These are phyloP conservation scores for Cordyceps sp. DNA, from an alignment of 2,329 filamentous ascomycete species.

Conservation along the genomic window DNA sequence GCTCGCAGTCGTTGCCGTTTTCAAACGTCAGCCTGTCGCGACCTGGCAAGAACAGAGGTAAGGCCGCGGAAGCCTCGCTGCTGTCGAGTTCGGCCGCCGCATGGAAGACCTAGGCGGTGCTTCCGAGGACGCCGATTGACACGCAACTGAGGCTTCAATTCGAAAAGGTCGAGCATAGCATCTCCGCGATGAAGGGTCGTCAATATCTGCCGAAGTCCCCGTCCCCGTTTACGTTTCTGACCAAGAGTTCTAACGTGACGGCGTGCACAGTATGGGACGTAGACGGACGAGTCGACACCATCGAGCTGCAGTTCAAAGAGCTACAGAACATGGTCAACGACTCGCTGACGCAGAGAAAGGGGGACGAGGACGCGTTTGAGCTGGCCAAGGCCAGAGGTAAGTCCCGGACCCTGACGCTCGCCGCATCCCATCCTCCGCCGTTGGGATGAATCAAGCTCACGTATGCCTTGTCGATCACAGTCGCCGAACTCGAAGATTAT, in stretches of 20 bases:
- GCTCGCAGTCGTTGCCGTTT: background rate
- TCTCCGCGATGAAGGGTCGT: constrained; percentile 17
- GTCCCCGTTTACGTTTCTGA: constrained; percentile 43
- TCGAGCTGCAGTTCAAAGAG: constrained; percentile 57
- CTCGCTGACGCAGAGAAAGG: constrained; percentile 49
- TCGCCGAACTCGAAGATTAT: constrained; percentile 30
- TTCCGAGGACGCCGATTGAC: constrained; percentile 16
- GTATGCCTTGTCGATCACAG: constrained; percentile 15
- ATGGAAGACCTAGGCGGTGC: constrained; percentile 14
- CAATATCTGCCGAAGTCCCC: constrained; percentile 21
- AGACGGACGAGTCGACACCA: constrained; percentile 55
- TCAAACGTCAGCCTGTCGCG: constrained; percentile 12
- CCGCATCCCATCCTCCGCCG: no score
- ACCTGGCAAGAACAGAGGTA: constrained; percentile 7
- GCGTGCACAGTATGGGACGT: constrained; percentile 60
- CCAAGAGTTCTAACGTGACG: constrained; percentile 56
- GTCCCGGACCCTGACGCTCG: no score
- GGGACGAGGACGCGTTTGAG: constrained; percentile 57
- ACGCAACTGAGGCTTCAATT: constrained; percentile 15
- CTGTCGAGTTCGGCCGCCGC: constrained; percentile 6
- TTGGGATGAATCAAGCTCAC: no score
- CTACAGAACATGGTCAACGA: constrained; percentile 58
- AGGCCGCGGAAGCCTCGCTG: constrained; percentile 3
- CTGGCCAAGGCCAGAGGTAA: constrained; percentile 60
- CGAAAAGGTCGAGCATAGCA: constrained; percentile 13